A percentile compares a stretch with the other conserved stretches of the same genome.
These are phyloP conservation scores for Jacaranda mimosifolia DNA, from an alignment of 257 asterid genomes.

Conservation along the genomic window DNA sequence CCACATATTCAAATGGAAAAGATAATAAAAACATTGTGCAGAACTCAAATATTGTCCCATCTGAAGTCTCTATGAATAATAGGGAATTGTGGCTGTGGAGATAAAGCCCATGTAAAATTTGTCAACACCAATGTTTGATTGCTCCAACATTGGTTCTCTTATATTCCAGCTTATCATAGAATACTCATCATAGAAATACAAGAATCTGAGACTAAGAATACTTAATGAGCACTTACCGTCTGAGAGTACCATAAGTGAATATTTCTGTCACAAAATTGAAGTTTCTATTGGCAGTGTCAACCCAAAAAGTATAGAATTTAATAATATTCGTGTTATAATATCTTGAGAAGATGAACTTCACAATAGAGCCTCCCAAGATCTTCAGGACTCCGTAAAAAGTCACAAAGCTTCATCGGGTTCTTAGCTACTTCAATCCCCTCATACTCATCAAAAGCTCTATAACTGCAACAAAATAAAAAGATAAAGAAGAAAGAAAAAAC, in stretches of 20 bases:
- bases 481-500: background rate
- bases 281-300: conserved; percentile 83
- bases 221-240: conserved; percentile 69
- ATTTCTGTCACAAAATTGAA: conserved; percentile 95
- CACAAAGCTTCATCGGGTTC: conserved; percentile 91
- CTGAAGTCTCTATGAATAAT: conserved; percentile 92
- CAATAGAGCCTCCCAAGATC: conserved; percentile 93
- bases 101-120: conserved; percentile 81
- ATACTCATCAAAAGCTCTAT: conserved; percentile 95
- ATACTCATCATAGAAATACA: conserved; percentile 1
- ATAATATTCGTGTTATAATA: conserved; percentile 86
- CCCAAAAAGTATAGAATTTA: conserved; percentile 95
- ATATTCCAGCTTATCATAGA: conserved; percentile 60
- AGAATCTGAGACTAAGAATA: conserved; percentile 1
- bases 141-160: conserved; percentile 83
- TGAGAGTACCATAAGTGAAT: conserved; percentile 98
- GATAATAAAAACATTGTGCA: too few relatives aligned
- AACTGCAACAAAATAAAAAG: conserved; percentile 54
- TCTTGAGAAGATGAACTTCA: conserved; percentile 92
- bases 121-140: conserved; percentile 90
- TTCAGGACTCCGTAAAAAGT: conserved; percentile 85
- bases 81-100: conserved; percentile 90
- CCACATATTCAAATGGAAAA: too few relatives aligned
- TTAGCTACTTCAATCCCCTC: conserved; percentile 98
- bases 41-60: conserved; percentile 73